Evolutionary conservation across 2,329 filamentous ascomycete species (phyloP), one percentile per base, ranked within the genome.

Genomic region (Epichloe sylvatica): DNA sequence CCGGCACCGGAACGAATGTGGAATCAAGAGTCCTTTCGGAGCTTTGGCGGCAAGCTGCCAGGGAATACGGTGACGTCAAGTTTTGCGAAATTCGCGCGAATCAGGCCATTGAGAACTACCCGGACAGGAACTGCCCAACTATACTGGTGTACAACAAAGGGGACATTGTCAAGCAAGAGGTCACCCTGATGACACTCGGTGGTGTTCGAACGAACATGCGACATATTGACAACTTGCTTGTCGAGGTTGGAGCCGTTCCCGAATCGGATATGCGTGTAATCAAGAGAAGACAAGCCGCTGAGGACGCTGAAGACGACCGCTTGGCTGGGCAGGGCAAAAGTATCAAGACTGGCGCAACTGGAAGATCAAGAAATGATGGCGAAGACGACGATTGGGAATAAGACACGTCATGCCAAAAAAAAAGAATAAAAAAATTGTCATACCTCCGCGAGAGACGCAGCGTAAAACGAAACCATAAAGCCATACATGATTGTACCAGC

Each of bases 71-170:
- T 19, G 91, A 98, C 56, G 73, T 98, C 65, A 98, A 98, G 69
- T 98, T 98, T 68, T 97, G 91, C 65, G 87, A 97, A 70, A 97
- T 98, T 57, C 79, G 83, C 57, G 92, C 83, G 6, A 83, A 88
- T 62, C 80, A 96, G 70, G 95, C 92, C 51, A 96, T 98, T 58
- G 92, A 97, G 65, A 88, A 88, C 39, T 98, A 98, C 66, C 92
- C 92, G 2, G 92, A 97, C 60, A 77, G 78, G 51, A 98, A 98
- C 65, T 95, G 89, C 51, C 92, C 92, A 2, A 98, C 92, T 0
- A 88, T 98, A 36, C 64, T 98, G 54, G 78, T 95, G 0, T 98
- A 98, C 69, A 84, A 83, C 63, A 88, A 95, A 59, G 89, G 88
- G 17, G 87, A 98, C 63, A 95, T 98, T 56, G 81, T 82, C 63